Base-by-base conservation (phyloP, 768 basidiomycete genomes). In the Termitomyces sp. region DNA sequence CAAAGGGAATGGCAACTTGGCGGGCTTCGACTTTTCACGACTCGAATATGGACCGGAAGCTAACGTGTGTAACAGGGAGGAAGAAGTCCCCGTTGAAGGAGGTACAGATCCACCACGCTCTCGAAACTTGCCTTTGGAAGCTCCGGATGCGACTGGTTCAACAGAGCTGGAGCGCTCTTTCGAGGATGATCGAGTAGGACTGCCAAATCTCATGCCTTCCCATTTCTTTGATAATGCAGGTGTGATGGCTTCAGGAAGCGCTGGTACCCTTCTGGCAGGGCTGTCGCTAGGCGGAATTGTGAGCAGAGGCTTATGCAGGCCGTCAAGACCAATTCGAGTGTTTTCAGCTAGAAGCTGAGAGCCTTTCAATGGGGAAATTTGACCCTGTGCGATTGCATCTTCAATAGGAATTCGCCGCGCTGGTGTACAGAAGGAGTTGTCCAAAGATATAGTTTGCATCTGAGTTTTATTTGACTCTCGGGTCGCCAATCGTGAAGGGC, bases 341-440 rank as follows among this genome's bases (percentile, higher is more conserved):
- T 56, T 46, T n/a, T 56, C 63, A 12, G 69, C 71, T 34, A 67
- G 68, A 14, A 77, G 62, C 26, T 74, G 75, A 39, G 69, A 65
- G 4, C 72, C 72, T 61, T 80, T 83, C 59, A 76, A 72, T 3
- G 79, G 73, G 0, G 83, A 84, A 22, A 80, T 65, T 55, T 77
- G 76, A 4, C 82, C 82, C 44, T 78, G 74, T 8, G 72, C 70
- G 57, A 84, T 69, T 2, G 79, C 82, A 60, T 83, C 70, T 39
- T 76, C 70, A 6, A 88, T 76, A 16, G 81, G 80, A 49, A 90
- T 79, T 57, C 88, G 78, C 47, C 82, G 80, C 2, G 88, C 87
- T 41, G 88, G 88, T 4, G 86, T 85, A 43, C 79, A 79, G 50
- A 66, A 62, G 10, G 72, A 66, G 41, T 82, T 77, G 47, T 78